Conservation (phyloP, 805 yeast genomes). For the Helenozyma rhizophorensis region DNA sequence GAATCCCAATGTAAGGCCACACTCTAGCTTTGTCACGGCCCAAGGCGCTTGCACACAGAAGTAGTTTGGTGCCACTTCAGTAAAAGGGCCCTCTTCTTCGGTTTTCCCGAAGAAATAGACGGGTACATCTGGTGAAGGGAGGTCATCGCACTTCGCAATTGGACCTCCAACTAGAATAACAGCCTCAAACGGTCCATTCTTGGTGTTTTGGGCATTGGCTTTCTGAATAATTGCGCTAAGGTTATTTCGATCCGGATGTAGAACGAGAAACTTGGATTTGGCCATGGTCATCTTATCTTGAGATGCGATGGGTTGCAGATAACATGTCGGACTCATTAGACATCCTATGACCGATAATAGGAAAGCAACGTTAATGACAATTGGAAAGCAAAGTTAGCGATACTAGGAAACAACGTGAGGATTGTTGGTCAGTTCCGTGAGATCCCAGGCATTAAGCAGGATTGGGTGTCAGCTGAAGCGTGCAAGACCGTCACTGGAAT, state of each 20-base stretch:
- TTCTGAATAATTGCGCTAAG: constrained; percentile 42
- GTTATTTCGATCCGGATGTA: constrained; percentile 41
- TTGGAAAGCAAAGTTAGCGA: too few relatives aligned
- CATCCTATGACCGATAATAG: too few relatives aligned
- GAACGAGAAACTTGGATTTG: constrained; percentile 35
- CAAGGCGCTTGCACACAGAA: constrained; percentile 30
- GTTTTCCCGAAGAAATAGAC: constrained; percentile 21
- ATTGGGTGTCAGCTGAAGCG: too few relatives aligned
- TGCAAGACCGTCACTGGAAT: too few relatives aligned
- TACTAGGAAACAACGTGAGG: too few relatives aligned
- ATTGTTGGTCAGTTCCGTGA: too few relatives aligned
- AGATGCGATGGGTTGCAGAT: too few relatives aligned
- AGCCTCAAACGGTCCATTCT: constrained; percentile 65
- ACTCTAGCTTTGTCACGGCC: constrained; percentile 29
- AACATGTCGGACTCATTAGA: too few relatives aligned
- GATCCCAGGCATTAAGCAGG: too few relatives aligned
- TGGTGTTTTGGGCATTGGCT: constrained; percentile 46
- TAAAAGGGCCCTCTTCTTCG: constrained; percentile 16
- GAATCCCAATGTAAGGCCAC: constrained; percentile 48
- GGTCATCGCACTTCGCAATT: too few relatives aligned
- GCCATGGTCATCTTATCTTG: constrained; percentile 1
- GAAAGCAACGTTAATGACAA: too few relatives aligned
- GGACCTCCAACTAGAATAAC: constrained; percentile 52
- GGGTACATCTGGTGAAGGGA: constrained; percentile 17
- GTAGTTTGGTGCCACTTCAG: constrained; percentile 23